Conservation (phyloP, 2,329 filamentous ascomycete genomes). For the Trichoderma sp. region DNA sequence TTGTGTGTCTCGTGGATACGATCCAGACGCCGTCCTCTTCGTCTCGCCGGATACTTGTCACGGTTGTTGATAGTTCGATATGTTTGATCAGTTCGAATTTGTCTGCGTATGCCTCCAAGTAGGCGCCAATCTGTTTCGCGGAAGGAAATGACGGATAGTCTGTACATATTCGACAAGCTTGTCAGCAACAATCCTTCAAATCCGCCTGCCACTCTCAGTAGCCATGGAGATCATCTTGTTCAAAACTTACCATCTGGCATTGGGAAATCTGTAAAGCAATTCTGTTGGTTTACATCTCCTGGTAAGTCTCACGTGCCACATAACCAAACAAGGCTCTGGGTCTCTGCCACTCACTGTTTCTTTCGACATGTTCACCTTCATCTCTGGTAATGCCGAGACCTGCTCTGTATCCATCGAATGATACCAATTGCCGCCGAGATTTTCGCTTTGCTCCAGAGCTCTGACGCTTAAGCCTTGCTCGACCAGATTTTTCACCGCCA, state of each 20-base stretch:
- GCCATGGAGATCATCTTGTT: background rate
- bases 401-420: slow-evolving; percentile 39
- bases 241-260: slow-evolving; percentile 34
- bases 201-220: background rate
- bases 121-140: slow-evolving; percentile 35
- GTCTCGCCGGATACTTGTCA: slow-evolving; percentile 34
- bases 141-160: slow-evolving; percentile 32
- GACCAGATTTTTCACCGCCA: slow-evolving; percentile 45
- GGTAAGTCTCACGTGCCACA: slow-evolving; percentile 15
- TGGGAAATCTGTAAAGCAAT: slow-evolving; percentile 40
- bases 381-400: slow-evolving; percentile 40
- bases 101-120: slow-evolving; percentile 38
- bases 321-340: background rate
- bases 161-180: background rate
- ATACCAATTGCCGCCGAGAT: slow-evolving; percentile 47
- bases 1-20: slow-evolving; percentile 33
- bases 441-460: slow-evolving; percentile 44
- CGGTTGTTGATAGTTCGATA: slow-evolving; percentile 34
- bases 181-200: background rate
- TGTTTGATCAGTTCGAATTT: slow-evolving; percentile 35
- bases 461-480: slow-evolving; percentile 47
- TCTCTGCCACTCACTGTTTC: slow-evolving; percentile 32
- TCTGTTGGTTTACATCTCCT: slow-evolving; percentile 25
- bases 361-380: slow-evolving; percentile 37
- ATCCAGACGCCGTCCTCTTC: slow-evolving; percentile 33